A percentile compares a stretch with the other conserved stretches of the same genome.
Conservation (phyloP, 257 asterid genomes). For the Solanum sparsipilum region DNA sequence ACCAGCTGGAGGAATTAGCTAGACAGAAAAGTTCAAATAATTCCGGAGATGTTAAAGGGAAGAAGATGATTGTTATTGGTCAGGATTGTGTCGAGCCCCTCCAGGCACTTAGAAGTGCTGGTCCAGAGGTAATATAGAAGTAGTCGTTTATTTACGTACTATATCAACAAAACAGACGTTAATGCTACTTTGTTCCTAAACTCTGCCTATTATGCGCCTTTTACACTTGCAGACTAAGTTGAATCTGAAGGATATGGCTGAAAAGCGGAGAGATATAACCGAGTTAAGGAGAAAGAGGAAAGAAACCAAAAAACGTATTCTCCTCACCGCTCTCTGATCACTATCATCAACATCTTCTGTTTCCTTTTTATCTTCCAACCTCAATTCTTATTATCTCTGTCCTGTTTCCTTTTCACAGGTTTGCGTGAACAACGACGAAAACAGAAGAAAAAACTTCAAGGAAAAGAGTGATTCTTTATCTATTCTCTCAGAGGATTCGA, state of each 20-base stretch:
- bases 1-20: slow-evolving; percentile 69
- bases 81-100: slow-evolving; percentile 94
- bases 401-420: slow-evolving; percentile 13
- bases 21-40: slow-evolving; percentile 26
- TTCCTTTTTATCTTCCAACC: not conserved
- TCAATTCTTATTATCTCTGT: not conserved
- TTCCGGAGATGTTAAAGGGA: slow-evolving; percentile 30
- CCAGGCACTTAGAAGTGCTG: slow-evolving; percentile 67
- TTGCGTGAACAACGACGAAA: slow-evolving; percentile 31
- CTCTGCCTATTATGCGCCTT: not conserved
- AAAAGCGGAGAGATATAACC: slow-evolving; percentile 18
- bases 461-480: not conserved
- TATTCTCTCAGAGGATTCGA: not conserved
- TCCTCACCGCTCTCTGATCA: not conserved
- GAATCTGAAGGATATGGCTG: slow-evolving; percentile 28
- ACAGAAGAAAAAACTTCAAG: slow-evolving; percentile 25
- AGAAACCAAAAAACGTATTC: slow-evolving; percentile 34
- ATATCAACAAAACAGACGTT: not conserved
- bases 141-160: not conserved
- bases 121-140: slow-evolving; percentile 20
- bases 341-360: not conserved
- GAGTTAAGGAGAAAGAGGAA: slow-evolving; percentile 31
- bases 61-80: slow-evolving; percentile 72
- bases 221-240: slow-evolving; percentile 7
- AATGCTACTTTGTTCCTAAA: not conserved